phyloP scores from a whole-genome alignment of 306 rosid genomes.

The Vigna nakashimae region DNA sequence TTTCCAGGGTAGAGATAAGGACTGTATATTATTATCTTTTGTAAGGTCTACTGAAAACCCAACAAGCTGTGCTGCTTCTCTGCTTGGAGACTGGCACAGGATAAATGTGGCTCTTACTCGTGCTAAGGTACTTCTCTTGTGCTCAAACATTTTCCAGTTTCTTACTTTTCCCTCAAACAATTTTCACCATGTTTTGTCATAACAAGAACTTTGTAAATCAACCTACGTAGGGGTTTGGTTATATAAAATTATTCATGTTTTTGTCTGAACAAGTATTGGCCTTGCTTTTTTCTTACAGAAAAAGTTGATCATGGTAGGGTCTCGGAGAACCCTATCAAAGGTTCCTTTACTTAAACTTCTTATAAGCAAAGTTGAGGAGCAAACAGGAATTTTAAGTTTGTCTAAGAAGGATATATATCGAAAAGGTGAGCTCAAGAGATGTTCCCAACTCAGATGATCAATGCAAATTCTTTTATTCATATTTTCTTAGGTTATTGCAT shows the following conservation, averaged over 20 bases:
- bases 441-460: constrained; percentile 63
- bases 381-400: constrained; percentile 67
- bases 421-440: constrained; percentile 58
- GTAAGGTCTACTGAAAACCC: constrained; percentile 88
- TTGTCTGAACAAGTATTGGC: neutral
- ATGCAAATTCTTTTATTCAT: neutral
- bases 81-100: constrained; percentile 98
- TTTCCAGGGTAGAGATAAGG: constrained; percentile 93
- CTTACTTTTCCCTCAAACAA: neutral
- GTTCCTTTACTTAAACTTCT: constrained; percentile 89
- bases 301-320: constrained; percentile 94
- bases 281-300: constrained; percentile 55
- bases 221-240: neutral
- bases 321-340: constrained; percentile 73
- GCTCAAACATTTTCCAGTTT: no score
- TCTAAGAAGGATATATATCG: constrained; percentile 62
- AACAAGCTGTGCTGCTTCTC: constrained; percentile 65
- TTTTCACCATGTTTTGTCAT: constrained; percentile 1
- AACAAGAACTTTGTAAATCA: neutral
- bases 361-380: constrained; percentile 82
- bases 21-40: constrained; percentile 87
- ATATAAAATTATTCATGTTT: neutral
- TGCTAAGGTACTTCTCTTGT: constrained; percentile 67
- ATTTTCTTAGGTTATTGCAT: no score
- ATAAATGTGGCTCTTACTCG: constrained; percentile 95